A percentile compares a stretch with the other conserved stretches of the same genome.
These are phyloP conservation scores for Penicillium diatomitis DNA, from an alignment of 495 filamentous ascomycete genomes.

Conservation along the genomic window DNA sequence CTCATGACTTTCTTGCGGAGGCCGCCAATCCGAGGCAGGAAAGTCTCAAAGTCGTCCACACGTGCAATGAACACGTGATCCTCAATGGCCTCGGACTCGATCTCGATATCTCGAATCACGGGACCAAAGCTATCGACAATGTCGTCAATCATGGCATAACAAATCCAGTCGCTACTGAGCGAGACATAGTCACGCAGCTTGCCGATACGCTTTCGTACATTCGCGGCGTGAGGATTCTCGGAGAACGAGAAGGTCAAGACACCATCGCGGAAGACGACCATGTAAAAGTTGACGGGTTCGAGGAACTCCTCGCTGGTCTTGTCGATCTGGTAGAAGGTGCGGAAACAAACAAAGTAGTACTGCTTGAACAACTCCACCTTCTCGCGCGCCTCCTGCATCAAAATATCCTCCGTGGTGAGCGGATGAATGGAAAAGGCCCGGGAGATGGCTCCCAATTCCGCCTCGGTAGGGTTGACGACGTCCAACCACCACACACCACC, in stretches of 20 bases:
- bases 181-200: constrained; percentile 89
- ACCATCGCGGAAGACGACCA: constrained; percentile 93
- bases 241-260: constrained; percentile 88
- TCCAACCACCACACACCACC: constrained; percentile 92
- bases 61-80: constrained; percentile 89
- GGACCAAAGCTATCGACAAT: constrained; percentile 95
- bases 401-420: constrained; percentile 88
- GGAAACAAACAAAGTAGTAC: constrained; percentile 97
- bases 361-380: constrained; percentile 96
- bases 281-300: constrained; percentile 91
- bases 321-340: constrained; percentile 79
- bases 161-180: constrained; percentile 94
- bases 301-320: constrained; percentile 66
- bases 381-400: constrained; percentile 86
- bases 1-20: constrained; percentile 92
- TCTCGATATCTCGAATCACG: constrained; percentile 74
- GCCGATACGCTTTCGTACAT: constrained; percentile 85
- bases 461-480: constrained; percentile 79
- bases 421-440: constrained; percentile 90
- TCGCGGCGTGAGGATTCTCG: constrained; percentile 70
- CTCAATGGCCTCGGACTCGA: constrained; percentile 86
- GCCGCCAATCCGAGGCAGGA: constrained; percentile 79
- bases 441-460: constrained; percentile 79
- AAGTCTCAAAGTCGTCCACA: constrained; percentile 73
- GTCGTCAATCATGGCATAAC: constrained; percentile 97